phyloP scores from a whole-genome alignment of 2,329 filamentous ascomycete species.

The Lachnellula willkommii region DNA sequence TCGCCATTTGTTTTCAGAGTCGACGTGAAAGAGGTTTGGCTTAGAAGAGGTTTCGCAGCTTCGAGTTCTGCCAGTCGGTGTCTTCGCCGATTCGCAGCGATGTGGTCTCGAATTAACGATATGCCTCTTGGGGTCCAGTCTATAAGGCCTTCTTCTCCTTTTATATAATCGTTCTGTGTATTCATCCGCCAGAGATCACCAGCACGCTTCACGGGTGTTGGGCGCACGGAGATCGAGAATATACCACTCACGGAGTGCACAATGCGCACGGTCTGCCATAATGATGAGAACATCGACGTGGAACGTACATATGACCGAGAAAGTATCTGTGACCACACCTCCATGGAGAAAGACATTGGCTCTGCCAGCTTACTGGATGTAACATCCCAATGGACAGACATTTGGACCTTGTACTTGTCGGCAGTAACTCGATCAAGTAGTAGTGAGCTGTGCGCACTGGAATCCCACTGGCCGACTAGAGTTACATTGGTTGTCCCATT shows the following conservation, averaged over 20 bases:
- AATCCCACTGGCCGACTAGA: slow-evolving; percentile 93
- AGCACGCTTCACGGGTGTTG: slow-evolving; percentile 82
- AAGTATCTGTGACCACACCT: slow-evolving; percentile 76
- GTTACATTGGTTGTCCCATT: slow-evolving; percentile 87
- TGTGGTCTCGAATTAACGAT: slow-evolving; percentile 83
- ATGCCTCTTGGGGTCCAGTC: slow-evolving; percentile 87
- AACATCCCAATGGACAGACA: slow-evolving; percentile 82
- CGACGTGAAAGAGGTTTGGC: slow-evolving; percentile 45
- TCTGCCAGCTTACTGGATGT: slow-evolving; percentile 77
- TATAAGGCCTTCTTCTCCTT: slow-evolving; percentile 81
- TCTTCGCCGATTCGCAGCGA: slow-evolving; percentile 67
- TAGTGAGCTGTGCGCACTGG: slow-evolving; percentile 84
- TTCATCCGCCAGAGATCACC: slow-evolving; percentile 96
- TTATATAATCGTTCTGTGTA: slow-evolving; percentile 90
- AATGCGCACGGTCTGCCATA: slow-evolving; percentile 80
- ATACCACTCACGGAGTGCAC: slow-evolving; percentile 82
- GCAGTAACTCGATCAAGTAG: slow-evolving; percentile 87
- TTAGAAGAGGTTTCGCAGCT: slow-evolving; percentile 61
- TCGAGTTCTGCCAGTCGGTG: slow-evolving; percentile 75
- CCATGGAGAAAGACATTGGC: slow-evolving; percentile 80
- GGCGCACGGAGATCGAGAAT: slow-evolving; percentile 80
- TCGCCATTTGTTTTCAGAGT: slow-evolving; percentile 14
- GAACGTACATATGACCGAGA: slow-evolving; percentile 80
- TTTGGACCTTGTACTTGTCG: slow-evolving; percentile 88
- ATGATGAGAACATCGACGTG: slow-evolving; percentile 76